Conservation (phyloP, 768 basidiomycete species). For the Leccinum barrowsii region DNA sequence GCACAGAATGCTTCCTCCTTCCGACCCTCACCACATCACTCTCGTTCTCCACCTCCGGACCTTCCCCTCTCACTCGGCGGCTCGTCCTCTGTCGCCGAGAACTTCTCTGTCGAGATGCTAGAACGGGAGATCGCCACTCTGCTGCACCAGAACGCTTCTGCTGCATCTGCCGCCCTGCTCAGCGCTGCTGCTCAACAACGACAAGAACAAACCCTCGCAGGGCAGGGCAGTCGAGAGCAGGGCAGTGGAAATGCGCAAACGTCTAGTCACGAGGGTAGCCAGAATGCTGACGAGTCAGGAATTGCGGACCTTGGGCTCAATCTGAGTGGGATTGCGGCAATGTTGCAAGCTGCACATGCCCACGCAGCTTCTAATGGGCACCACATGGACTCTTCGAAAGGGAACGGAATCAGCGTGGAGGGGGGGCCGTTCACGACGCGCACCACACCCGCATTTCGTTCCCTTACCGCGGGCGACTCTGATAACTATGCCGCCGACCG, state of each 20-base stretch:
- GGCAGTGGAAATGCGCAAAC: constrained; percentile 17
- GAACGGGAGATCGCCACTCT: constrained; percentile 76
- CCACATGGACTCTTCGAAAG: constrained; percentile 44
- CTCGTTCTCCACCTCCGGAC: constrained; percentile 23
- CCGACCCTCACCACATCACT: constrained; percentile 12
- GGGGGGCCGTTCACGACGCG: constrained; percentile 55
- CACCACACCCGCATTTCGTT: constrained; percentile 75
- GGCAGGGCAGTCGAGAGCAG: constrained; percentile 33
- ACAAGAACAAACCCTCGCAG: constrained; percentile 42
- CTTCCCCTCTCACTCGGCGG: constrained; percentile 37
- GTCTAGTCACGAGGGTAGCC: constrained; percentile 7
- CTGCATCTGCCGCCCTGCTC: constrained; percentile 60
- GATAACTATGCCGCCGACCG: constrained; percentile 21
- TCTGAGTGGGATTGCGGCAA: constrained; percentile 68
- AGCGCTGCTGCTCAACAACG: constrained; percentile 68
- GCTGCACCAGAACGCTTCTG: constrained; percentile 71
- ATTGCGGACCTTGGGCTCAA: constrained; percentile 48
- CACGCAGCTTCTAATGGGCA: constrained; percentile 50
- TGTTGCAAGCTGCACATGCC: constrained; percentile 73
- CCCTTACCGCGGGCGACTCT: constrained; percentile 53
- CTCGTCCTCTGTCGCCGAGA: constrained; percentile 40
- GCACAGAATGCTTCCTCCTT: constrained; percentile 31
- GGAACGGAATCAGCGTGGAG: constrained; percentile 43
- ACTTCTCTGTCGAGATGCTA: constrained; percentile 67
- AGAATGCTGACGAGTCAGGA: constrained; percentile 14